phyloP scores from a whole-genome alignment of 805 yeast genomes.

The Saturnispora diversa region DNA sequence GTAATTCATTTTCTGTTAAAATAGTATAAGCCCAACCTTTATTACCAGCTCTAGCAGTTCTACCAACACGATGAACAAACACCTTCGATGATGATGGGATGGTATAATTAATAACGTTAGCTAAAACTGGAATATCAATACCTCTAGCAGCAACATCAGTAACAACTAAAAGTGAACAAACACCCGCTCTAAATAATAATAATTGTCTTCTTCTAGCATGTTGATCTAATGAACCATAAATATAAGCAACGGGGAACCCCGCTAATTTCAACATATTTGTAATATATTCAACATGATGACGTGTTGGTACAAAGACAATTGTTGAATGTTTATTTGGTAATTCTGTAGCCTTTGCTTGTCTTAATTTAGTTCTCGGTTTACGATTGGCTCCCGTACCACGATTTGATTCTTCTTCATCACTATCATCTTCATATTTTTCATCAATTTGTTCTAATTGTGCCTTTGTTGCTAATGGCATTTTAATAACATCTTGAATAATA shows the following conservation, averaged over 20 bases:
- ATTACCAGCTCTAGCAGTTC: slow-evolving; percentile 99
- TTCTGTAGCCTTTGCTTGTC: slow-evolving; percentile 71
- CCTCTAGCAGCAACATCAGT: slow-evolving; percentile 99
- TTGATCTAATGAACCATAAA: slow-evolving; percentile 93
- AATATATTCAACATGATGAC: slow-evolving; percentile 94
- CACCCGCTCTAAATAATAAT: slow-evolving; percentile 74
- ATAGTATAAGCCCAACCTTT: slow-evolving; percentile 96
- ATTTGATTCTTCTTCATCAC: slow-evolving; percentile 42
- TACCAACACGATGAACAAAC: slow-evolving; percentile 94
- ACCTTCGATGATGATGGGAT: slow-evolving; percentile 89
- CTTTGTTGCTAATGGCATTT: slow-evolving; percentile 70
- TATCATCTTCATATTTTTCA: slow-evolving; percentile 42
- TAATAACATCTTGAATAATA: slow-evolving; percentile 74
- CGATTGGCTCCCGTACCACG: slow-evolving; percentile 24
- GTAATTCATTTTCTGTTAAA: slow-evolving; percentile 75
- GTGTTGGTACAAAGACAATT: slow-evolving; percentile 90
- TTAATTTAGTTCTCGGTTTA: slow-evolving; percentile 34
- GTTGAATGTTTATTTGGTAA: slow-evolving; percentile 83
- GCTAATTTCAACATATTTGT: slow-evolving; percentile 59
- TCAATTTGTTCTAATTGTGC: slow-evolving; percentile 55
- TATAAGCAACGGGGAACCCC: slow-evolving; percentile 80
- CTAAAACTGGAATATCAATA: slow-evolving; percentile 93
- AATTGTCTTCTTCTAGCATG: slow-evolving; percentile 88
- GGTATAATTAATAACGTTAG: slow-evolving; percentile 88
- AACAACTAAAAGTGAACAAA: slow-evolving; percentile 81